phyloP scores from a whole-genome alignment of 345 rosid species.

The Eucalyptus decipiens region DNA sequence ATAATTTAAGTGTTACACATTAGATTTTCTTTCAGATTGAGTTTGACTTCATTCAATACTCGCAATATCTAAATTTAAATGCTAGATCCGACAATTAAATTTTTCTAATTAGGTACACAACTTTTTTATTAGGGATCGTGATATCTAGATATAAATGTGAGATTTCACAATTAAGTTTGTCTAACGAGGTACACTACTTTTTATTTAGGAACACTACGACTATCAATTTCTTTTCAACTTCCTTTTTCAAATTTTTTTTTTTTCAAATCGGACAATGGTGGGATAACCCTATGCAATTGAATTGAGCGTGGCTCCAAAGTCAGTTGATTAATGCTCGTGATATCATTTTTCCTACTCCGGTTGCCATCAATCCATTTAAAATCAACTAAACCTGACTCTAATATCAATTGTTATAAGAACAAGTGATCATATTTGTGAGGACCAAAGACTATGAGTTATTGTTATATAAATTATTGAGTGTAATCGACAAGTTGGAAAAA shows the following conservation, averaged over 20 bases:
- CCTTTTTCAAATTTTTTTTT: too few relatives aligned
- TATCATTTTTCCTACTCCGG: background rate
- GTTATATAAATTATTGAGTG: background rate
- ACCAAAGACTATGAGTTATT: too few relatives aligned
- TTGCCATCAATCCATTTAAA: background rate
- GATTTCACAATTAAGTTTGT: background rate
- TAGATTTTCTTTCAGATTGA: background rate
- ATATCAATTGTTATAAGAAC: too few relatives aligned
- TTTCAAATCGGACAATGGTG: background rate
- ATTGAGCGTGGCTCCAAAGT: background rate
- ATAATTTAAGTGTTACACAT: background rate
- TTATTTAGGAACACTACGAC: background rate
- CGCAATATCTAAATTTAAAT: background rate
- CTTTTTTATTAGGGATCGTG: background rate
- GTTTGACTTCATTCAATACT: background rate
- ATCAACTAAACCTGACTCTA: accelerated
- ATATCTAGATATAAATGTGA: accelerated
- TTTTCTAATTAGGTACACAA: background rate
- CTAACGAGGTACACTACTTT: background rate
- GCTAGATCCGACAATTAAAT: background rate
- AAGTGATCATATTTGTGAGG: background rate
- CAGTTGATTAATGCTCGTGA: background rate
- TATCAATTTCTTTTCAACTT: background rate
- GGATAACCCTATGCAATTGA: background rate
- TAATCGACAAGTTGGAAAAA: background rate